phyloP scores from a whole-genome alignment of 257 asterid genomes.

The Solanum rostratum region DNA sequence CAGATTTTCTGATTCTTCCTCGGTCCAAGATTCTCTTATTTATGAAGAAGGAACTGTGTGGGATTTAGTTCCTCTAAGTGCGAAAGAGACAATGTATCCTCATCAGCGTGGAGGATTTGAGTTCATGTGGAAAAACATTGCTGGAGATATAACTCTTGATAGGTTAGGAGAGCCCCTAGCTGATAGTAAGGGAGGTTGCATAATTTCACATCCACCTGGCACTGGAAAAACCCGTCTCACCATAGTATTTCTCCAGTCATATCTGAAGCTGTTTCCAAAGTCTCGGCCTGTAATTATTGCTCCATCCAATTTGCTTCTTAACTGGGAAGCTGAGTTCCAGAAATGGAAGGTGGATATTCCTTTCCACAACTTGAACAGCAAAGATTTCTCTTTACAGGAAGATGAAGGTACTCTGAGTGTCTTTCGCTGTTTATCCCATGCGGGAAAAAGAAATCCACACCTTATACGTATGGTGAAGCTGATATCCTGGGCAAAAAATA shows the following conservation, averaged over 20 bases:
- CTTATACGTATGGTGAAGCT: background rate
- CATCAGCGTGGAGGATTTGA: slow-evolving; percentile 65
- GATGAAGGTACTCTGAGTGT: background rate
- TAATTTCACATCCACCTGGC: slow-evolving; percentile 82
- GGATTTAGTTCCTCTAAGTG: slow-evolving; percentile 30
- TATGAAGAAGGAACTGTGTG: slow-evolving; percentile 31
- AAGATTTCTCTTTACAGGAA: slow-evolving; percentile 21
- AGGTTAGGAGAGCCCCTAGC: slow-evolving; percentile 14
- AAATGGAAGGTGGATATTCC: slow-evolving; percentile 35
- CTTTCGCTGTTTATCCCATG: background rate
- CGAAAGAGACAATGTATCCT: slow-evolving; percentile 25
- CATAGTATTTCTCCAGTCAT: slow-evolving; percentile 48
- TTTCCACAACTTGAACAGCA: slow-evolving; percentile 51
- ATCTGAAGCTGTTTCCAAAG: slow-evolving; percentile 38
- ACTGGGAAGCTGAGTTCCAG: slow-evolving; percentile 58
- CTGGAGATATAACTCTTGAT: slow-evolving; percentile 38
- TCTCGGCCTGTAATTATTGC: slow-evolving; percentile 62
- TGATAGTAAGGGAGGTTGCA: slow-evolving; percentile 48
- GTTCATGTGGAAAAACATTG: slow-evolving; percentile 60
- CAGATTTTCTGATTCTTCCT: slow-evolving; percentile 4
- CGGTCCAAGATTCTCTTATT: background rate
- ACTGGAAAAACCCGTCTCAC: slow-evolving; percentile 68
- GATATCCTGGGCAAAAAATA: background rate
- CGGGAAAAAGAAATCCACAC: background rate
- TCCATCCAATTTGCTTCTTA: slow-evolving; percentile 56